A percentile compares a stretch with the other conserved stretches of the same genome.
phyloP scores from a whole-genome alignment of 768 basidiomycete species.

The Rhodocollybia butyracea region DNA sequence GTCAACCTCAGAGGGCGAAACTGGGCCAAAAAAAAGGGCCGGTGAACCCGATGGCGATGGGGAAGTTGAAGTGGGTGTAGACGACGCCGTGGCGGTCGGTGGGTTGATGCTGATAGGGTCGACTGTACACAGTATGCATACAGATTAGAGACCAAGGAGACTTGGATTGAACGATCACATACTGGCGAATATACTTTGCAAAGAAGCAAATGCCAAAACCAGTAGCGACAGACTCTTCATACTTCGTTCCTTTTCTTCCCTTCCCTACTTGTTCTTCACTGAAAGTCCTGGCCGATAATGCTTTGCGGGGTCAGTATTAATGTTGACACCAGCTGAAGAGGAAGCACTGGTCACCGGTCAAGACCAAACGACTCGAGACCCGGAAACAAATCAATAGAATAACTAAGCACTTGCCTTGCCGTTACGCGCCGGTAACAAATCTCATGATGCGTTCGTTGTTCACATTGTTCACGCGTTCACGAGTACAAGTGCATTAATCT shows the following conservation, averaged over 20 bases:
- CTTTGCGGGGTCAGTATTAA: too few relatives aligned
- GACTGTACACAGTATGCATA: not conserved
- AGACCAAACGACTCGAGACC: not conserved
- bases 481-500: too few relatives aligned
- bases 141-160: not conserved
- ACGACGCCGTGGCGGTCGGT: not conserved
- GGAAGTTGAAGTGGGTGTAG: not conserved
- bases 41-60: not conserved
- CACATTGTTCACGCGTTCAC: too few relatives aligned
- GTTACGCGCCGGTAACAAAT: too few relatives aligned
- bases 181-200: not conserved
- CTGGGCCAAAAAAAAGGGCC: not conserved
- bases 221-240: not conserved
- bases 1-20: not conserved
- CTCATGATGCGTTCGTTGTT: too few relatives aligned
- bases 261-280: not conserved
- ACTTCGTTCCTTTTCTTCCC: not conserved
- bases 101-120: not conserved
- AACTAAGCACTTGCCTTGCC: too few relatives aligned
- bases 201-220: not conserved
- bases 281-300: too few relatives aligned
- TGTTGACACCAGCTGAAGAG: too few relatives aligned
- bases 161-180: not conserved
- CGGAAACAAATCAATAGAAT: constrained; percentile 1
- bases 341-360: not conserved